Evolutionary conservation across 805 yeast genomes (phyloP).

Genomic region (Debaryomyces prosopidis): DNA sequence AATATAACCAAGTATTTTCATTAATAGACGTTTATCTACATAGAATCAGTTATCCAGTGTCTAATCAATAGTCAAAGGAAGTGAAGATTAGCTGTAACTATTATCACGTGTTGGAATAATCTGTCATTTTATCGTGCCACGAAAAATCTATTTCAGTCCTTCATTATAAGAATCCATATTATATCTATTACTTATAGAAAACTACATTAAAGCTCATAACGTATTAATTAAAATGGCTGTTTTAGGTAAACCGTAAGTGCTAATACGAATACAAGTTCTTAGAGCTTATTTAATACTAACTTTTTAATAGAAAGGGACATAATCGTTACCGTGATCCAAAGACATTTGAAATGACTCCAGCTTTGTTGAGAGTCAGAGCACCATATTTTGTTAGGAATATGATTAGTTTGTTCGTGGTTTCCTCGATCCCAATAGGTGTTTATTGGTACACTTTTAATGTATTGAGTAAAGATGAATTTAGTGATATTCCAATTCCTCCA

Average conservation of each 20-base stretch:
- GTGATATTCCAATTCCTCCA: conserved; percentile 94
- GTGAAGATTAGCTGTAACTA: no score
- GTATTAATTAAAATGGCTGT: conserved; percentile 22
- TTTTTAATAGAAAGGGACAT: conserved; percentile 39
- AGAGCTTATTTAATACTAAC: conserved; percentile 8
- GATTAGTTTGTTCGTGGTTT: conserved; percentile 55
- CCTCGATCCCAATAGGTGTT: conserved; percentile 68
- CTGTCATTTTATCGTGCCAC: no score
- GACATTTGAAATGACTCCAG: conserved; percentile 89
- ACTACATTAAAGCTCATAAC: no score
- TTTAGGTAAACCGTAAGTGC: conserved; percentile 31
- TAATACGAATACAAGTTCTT: neutral
- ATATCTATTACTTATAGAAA: no score
- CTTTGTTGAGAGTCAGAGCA: conserved; percentile 83
- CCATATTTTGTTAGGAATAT: conserved; percentile 84
- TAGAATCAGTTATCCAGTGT: no score
- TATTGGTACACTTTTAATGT: conserved; percentile 64
- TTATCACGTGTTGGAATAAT: no score
- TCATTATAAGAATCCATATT: no score
- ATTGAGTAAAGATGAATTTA: conserved; percentile 77
- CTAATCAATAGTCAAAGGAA: no score
- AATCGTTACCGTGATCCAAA: conserved; percentile 55
- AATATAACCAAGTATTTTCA: no score
- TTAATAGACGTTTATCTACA: no score
- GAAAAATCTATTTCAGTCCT: no score